Evolutionary conservation across 768 basidiomycete genomes (phyloP), one percentile per base, ranked within the genome.

Genomic region (Cyclocybe aegerita): DNA sequence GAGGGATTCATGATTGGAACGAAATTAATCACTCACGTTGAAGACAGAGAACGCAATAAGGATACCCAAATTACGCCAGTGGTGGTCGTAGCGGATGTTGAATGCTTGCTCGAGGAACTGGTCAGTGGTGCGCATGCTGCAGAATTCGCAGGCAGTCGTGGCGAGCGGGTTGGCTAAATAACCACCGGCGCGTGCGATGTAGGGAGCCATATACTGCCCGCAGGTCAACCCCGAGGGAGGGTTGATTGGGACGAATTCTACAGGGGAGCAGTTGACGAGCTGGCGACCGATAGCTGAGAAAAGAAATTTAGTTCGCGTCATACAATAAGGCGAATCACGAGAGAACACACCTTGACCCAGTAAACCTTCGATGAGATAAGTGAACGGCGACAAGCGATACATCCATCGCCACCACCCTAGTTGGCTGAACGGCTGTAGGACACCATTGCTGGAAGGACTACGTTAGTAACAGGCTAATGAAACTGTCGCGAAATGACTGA

Each of bases 371-470:
- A 85, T 71, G 23, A 85, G 65, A 55, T 85, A 84, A 1, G 78
- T 78, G 61, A 71, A 81, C 0, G 81, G 80, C 3, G 79, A 80
- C 29, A 77, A 48, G 48, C 62, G 71, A 53, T 73, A 70, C 82
- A 84, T 82, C 82, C 83, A 85, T 41, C 60, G 63, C 86, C 85
- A 87, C 78, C 82, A 84, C 3, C 79, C 80, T 11, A 86, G 75
- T 12, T 72, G 70, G 6, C 71, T 55, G 60, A 70, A 82, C 4
- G 85, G 85, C 56, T 87, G 85, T 4, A 87, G 60, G 45, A 85
- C 81, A 50, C 83, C 84, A 55, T 82, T 73, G 57, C 77, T 79
- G 43, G 10, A 48, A 31, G 35, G 42, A 11, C 23, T 31, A 46
- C 15, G 50, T 33, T n/a, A 40, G 35, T 30, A 38, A 37, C 32